phyloP scores from a whole-genome alignment of 805 yeast species.

The Metschnikowia gelsemii region DNA sequence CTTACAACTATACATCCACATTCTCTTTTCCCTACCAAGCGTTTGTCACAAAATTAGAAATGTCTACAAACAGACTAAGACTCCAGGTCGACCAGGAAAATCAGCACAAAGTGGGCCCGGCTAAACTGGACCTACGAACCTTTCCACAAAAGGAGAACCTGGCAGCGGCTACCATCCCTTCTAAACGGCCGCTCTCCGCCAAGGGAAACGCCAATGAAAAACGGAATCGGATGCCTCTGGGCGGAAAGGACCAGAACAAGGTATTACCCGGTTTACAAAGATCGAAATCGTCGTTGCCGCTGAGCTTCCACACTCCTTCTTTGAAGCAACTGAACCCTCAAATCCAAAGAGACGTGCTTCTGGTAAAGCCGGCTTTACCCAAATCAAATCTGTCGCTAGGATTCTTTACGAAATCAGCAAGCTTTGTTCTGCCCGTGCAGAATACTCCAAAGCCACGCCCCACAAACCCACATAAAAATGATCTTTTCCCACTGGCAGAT shows the following conservation, averaged over 20 bases:
- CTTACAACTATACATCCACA: not conserved
- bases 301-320: constrained; percentile 7
- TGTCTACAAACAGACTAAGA: constrained; percentile 9
- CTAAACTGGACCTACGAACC: constrained; percentile 13
- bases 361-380: constrained; percentile 25
- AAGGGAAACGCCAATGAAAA: constrained; percentile 10
- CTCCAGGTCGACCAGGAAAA: constrained; percentile 18
- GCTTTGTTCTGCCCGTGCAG: not conserved
- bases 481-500: constrained; percentile 19
- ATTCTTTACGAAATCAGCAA: constrained; percentile 18
- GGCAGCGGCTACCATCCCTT: not conserved
- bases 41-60: not conserved
- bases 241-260: constrained; percentile 40
- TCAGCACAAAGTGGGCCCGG: constrained; percentile 9
- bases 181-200: constrained; percentile 12
- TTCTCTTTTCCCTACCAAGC: not conserved
- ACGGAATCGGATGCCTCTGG: constrained; percentile 35
- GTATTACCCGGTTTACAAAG: constrained; percentile 30
- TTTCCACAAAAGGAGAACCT: constrained; percentile 9
- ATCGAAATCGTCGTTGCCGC: constrained; percentile 23
- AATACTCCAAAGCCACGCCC: constrained; percentile 1
- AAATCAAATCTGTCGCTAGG: constrained; percentile 42
- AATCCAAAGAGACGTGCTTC: not conserved
- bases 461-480: constrained; percentile 16
- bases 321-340: constrained; percentile 1